Base-by-base conservation (phyloP, 768 basidiomycete genomes). In the Butyriboletus loyo region DNA sequence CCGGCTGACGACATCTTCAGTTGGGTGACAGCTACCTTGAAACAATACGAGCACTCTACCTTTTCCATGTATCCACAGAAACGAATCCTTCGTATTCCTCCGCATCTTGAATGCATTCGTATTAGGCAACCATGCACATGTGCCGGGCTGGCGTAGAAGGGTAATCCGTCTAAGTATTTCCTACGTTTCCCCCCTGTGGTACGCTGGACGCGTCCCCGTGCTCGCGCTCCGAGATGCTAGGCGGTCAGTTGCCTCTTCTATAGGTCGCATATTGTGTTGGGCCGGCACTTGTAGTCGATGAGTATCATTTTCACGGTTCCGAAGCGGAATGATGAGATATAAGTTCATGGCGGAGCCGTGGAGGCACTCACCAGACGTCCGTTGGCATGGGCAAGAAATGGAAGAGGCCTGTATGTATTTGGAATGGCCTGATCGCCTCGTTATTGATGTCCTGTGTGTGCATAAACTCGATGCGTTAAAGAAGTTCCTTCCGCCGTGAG, bases 21-120 rank as follows among this genome's bases (percentile, higher is more conserved):
- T 11, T 32, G 10, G 13, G 10, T 5, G 14, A 14, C 5, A 4
- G 13, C 10, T 5, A 32, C 32, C 32, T 32, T 32, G 6, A 11
- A 13, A 15, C n/a, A 6, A 11, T 0, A 46, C 13, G 32, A 1
- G n/a, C n/a, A 32, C 15, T 4, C 2, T 41, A 63, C 60, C 27
- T 56, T 63, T 62, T 4, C 60, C 60, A 10, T 49, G 24, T 9
- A 61, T 11, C 55, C 60, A 61, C 7, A 61, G 13, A 27, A 54
- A 54, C 3, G 58, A 47, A 14, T 35, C 15, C 0, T 39, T 15
- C 1, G 15, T 10, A 8, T 17, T 28, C 21, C 44, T 61, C 60
- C 59, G 58, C 0, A 7, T 19, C 15, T 41, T 49, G 4, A 24
- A 61, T 0, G 37, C 31, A 1, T 35, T 21, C 22, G 36, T 58